A percentile compares a stretch with the other conserved stretches of the same genome.
These are phyloP conservation scores for Fomes fomentarius DNA, from an alignment of 1,284 basidiomycete genomes.

Conservation along the genomic window DNA sequence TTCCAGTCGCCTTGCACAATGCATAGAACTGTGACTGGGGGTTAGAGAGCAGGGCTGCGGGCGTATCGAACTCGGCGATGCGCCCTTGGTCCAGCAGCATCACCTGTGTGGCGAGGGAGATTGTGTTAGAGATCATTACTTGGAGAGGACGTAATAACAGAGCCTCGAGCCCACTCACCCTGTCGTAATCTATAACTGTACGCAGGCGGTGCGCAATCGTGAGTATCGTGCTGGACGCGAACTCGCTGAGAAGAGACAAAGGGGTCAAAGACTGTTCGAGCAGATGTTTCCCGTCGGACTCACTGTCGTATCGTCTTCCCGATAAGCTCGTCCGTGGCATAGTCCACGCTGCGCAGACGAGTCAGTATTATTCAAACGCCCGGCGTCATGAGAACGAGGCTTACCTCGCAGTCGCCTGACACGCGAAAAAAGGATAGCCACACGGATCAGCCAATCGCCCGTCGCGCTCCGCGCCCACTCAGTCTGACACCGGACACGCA, in stretches of 20 bases:
- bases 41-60: conserved; percentile 68
- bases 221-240: conserved; percentile 58
- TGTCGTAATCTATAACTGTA: conserved; percentile 64
- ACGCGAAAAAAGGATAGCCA: conserved; percentile 1
- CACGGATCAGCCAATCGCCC: conserved; percentile 12
- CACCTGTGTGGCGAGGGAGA: conserved; percentile 52
- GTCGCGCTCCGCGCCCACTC: not conserved
- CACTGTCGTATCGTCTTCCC: conserved; percentile 76
- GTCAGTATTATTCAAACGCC: conserved; percentile 10
- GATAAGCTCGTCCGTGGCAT: conserved; percentile 78
- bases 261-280: too few relatives aligned
- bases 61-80: conserved; percentile 85
- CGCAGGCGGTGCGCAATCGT: conserved; percentile 69
- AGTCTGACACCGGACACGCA: conserved; percentile 37
- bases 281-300: conserved; percentile 35
- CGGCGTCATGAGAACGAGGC: conserved; percentile 15
- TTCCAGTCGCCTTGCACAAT: conserved; percentile 84
- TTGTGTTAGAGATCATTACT: conserved; percentile 3
- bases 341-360: conserved; percentile 58
- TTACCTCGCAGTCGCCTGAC: conserved; percentile 68
- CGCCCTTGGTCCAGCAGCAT: conserved; percentile 89
- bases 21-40: conserved; percentile 71
- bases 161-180: conserved; percentile 36
- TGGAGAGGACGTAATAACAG: too few relatives aligned
- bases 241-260: conserved; percentile 40